These are phyloP conservation scores for Torulaspora franciscae DNA, from an alignment of 805 yeast genomes.

Conservation along the genomic window DNA sequence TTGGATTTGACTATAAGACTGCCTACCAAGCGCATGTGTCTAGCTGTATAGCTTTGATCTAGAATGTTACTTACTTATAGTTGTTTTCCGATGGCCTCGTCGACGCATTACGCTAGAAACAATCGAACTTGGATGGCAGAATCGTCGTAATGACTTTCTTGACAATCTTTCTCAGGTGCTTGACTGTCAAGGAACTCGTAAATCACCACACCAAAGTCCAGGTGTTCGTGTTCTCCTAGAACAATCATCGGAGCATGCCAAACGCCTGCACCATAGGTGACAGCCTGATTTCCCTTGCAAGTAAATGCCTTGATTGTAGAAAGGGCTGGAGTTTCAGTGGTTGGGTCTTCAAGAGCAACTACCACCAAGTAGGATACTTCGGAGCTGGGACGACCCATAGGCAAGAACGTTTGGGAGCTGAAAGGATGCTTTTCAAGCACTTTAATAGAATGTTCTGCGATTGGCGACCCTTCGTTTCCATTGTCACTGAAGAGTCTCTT, in stretches of 20 bases:
- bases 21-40: neutral
- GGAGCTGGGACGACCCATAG: conserved; percentile 66
- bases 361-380: conserved; percentile 68
- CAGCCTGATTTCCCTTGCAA: conserved; percentile 80
- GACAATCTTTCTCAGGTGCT: conserved; percentile 58
- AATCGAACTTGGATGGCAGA: conserved; percentile 10
- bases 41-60: no score
- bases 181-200: conserved; percentile 75
- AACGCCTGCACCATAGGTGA: conserved; percentile 69
- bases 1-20: neutral
- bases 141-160: conserved; percentile 60
- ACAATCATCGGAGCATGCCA: conserved; percentile 99
- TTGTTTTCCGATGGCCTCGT: neutral
- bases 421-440: conserved; percentile 89
- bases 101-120: neutral
- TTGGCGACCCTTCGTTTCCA: neutral
- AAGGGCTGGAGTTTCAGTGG: conserved; percentile 59
- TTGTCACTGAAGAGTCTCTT: conserved; percentile 26
- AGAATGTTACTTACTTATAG: neutral
- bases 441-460: conserved; percentile 44
- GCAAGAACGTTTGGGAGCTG: conserved; percentile 85
- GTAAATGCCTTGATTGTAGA: conserved; percentile 58
- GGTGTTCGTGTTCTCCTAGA: conserved; percentile 44
- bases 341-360: conserved; percentile 54
- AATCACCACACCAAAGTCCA: conserved; percentile 85